phyloP scores from a whole-genome alignment of 2,329 filamentous ascomycete genomes.

The Alternaria infectoria region DNA sequence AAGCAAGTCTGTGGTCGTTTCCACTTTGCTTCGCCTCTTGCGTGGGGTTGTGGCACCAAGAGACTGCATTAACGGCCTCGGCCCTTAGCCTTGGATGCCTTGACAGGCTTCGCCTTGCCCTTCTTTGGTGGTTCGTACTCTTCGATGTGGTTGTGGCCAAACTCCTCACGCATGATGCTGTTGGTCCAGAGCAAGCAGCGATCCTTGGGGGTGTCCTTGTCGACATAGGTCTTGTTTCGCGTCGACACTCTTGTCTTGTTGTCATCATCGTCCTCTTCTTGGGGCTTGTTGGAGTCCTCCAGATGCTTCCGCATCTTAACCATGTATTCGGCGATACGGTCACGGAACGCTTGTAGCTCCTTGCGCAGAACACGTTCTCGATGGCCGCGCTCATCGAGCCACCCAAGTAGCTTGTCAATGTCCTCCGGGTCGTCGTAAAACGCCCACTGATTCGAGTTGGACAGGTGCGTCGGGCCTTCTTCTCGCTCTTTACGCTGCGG shows the following conservation, averaged over 20 bases:
- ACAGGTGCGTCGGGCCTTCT: slow-evolving; percentile 81
- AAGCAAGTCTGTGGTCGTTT: background rate
- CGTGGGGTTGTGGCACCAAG: background rate
- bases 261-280: slow-evolving; percentile 54
- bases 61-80: slow-evolving; percentile 25
- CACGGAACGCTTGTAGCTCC: slow-evolving; percentile 77
- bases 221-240: slow-evolving; percentile 65
- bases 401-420: slow-evolving; percentile 79
- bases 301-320: slow-evolving; percentile 77
- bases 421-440: slow-evolving; percentile 84
- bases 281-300: slow-evolving; percentile 57
- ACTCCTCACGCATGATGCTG: slow-evolving; percentile 62
- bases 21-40: slow-evolving; percentile 1
- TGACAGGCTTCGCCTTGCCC: slow-evolving; percentile 50
- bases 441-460: slow-evolving; percentile 82
- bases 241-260: slow-evolving; percentile 65
- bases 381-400: slow-evolving; percentile 85
- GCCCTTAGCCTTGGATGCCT: slow-evolving; percentile 35
- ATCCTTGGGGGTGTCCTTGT: slow-evolving; percentile 58
- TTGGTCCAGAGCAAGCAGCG: slow-evolving; percentile 72
- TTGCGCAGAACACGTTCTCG: slow-evolving; percentile 89
- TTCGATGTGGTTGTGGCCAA: slow-evolving; percentile 67
- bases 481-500: slow-evolving; percentile 84
- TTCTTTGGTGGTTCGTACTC: slow-evolving; percentile 56
- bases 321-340: slow-evolving; percentile 82